phyloP scores from a whole-genome alignment of 2,329 filamentous ascomycete genomes.

The Fusarium succisae region DNA sequence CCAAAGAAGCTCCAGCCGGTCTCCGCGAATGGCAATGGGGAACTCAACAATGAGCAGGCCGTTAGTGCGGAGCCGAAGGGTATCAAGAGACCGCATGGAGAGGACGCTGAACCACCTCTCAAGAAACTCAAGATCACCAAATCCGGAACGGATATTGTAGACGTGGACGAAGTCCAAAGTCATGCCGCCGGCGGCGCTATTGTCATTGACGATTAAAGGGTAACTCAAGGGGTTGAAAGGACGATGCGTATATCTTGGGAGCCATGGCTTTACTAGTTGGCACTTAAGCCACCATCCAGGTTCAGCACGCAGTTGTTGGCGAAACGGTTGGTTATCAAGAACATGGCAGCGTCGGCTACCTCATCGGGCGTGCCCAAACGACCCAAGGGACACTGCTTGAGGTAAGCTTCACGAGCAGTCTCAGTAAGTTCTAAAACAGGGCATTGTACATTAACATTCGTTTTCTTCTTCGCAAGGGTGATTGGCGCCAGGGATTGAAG shows the following conservation, averaged over 20 bases:
- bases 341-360: conserved; percentile 83
- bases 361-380: conserved; percentile 76
- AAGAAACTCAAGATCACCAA: conserved; percentile 61
- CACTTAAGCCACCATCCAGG: conserved; percentile 85
- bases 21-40: conserved; percentile 52
- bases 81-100: conserved; percentile 58
- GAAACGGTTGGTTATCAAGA: conserved; percentile 80
- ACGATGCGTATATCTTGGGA: conserved; percentile 12
- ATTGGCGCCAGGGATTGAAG: conserved; percentile 11
- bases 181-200: conserved; percentile 65
- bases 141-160: conserved; percentile 53
- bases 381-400: conserved; percentile 67
- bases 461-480: conserved; percentile 22
- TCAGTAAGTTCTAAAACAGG: conserved; percentile 49
- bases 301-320: conserved; percentile 89
- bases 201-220: conserved; percentile 68
- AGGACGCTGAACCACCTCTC: conserved; percentile 52
- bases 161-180: conserved; percentile 56
- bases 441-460: conserved; percentile 53
- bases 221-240: not conserved
- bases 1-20: conserved; percentile 54
- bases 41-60: conserved; percentile 57
- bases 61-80: conserved; percentile 47
- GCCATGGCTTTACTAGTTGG: conserved; percentile 55
- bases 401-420: conserved; percentile 50